phyloP scores from a whole-genome alignment of 345 rosid genomes.

The Citrus medica region DNA sequence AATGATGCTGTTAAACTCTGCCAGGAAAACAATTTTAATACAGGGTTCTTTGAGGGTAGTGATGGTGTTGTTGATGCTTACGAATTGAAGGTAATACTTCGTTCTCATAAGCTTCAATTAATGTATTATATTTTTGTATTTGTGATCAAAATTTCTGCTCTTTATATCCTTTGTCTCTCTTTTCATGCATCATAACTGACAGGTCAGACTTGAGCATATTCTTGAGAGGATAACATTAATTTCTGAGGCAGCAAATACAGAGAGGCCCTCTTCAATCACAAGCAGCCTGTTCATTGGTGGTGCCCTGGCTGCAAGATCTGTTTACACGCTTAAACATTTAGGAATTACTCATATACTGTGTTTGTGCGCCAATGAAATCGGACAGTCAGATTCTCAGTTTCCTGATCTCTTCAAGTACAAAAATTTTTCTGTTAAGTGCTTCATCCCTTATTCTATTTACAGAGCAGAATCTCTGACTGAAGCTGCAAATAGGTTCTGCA shows the following conservation, averaged over 20 bases:
- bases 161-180: neutral
- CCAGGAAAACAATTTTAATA: constrained; percentile 87
- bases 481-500: neutral
- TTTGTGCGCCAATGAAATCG: constrained; percentile 93
- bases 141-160: neutral
- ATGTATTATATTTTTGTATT: neutral
- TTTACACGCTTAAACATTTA: constrained; percentile 73
- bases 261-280: constrained; percentile 86
- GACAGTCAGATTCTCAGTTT: constrained; percentile 90
- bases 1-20: constrained; percentile 83
- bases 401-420: constrained; percentile 73
- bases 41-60: constrained; percentile 91
- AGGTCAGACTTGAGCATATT: constrained; percentile 97
- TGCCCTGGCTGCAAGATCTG: constrained; percentile 87
- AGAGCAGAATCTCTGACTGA: neutral
- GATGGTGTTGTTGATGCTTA: constrained; percentile 86
- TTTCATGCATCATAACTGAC: constrained; percentile 19
- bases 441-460: neutral
- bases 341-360: constrained; percentile 84
- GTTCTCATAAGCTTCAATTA: neutral
- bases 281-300: constrained; percentile 79
- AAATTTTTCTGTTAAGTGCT: constrained; percentile 75
- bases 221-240: constrained; percentile 94
- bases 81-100: constrained; percentile 74
- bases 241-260: constrained; percentile 91